Base-by-base conservation (phyloP, 805 yeast genomes). In the Kregervanrija pseudodelftensis region DNA sequence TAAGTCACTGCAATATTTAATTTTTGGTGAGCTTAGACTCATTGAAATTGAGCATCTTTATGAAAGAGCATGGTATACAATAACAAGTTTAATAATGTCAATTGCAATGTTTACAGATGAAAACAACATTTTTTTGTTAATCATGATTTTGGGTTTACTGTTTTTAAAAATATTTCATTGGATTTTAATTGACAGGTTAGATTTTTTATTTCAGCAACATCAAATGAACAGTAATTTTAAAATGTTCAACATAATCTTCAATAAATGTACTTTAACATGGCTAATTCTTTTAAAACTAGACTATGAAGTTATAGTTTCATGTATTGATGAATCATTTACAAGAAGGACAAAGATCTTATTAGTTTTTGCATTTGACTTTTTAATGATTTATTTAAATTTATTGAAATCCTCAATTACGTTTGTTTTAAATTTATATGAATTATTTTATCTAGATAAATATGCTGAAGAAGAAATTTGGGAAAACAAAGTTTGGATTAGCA, bases 301-400 rank as follows among this genome's bases (percentile, higher is more conserved):
- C 62, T 65, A 71, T 49, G 56, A 64, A 16, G 61, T 80, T 47
- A 76, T 85, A 30, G 68, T 68, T 41, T 64, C 73, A 22, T 74
- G 85, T 53, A 72, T 80, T n/a, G 76, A 76, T 50, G 77, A 73
- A 49, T 69, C 76, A 1, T 76, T 76, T 49, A 70, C 68, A 44
- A 73, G 73, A 33, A 65, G 65, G 51, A 78, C 85, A 14, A 74
- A 78, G 39, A 71, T 77, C 3, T 78, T 79, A 52, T 65, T 85
- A 36, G 70, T 82, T 43, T 81, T 86, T 60, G 90, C 89, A 1
- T 81, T 86, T 59, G 93, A 86, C 55, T 82, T 82, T 56, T 81
- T 84, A 3, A 67, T 86, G 46, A 67, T 82, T 48, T 73, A 76
- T 16, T 69, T 82, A 31, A 81, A 79, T 39, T 59, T 77, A 22